Conservation (phyloP, 805 yeast genomes). For the Candida argentea region DNA sequence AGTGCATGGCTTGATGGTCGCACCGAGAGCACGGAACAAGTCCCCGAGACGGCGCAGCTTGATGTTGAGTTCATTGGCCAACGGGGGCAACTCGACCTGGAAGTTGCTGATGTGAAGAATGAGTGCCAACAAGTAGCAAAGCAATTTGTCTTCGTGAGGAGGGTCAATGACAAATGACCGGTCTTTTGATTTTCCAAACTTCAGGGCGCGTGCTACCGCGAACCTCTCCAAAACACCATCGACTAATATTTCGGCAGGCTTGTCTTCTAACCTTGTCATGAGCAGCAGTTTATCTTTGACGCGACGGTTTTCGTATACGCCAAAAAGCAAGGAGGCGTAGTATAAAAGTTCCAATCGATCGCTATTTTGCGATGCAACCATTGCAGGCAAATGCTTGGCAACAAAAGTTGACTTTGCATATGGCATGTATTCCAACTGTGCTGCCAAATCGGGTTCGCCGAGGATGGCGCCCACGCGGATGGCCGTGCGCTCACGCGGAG, state of each 20-base stretch:
- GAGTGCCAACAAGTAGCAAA: constrained; percentile 67
- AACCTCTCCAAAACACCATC: constrained; percentile 67
- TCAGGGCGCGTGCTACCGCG: constrained; percentile 54
- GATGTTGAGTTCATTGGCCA: constrained; percentile 75
- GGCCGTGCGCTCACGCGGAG: constrained; percentile 49
- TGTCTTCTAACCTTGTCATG: constrained; percentile 44
- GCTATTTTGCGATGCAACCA: constrained; percentile 34
- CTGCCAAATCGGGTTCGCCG: constrained; percentile 37
- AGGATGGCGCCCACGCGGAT: constrained; percentile 57
- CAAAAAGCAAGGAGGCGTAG: constrained; percentile 71
- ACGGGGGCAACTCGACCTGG: constrained; percentile 63
- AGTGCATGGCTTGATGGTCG: constrained; percentile 61
- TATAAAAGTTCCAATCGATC: constrained; percentile 62
- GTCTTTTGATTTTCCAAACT: constrained; percentile 65
- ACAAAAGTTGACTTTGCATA: constrained; percentile 48
- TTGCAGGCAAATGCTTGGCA: constrained; percentile 32
- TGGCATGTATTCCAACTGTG: constrained; percentile 53
- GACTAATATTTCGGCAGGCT: constrained; percentile 63
- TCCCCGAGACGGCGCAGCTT: constrained; percentile 64
- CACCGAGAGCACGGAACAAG: constrained; percentile 75
- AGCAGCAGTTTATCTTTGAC: constrained; percentile 48
- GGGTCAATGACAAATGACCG: constrained; percentile 80
- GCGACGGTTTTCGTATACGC: constrained; percentile 69
- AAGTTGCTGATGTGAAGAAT: constrained; percentile 70
- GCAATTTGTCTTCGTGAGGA: constrained; percentile 72